Base-by-base conservation (phyloP, 805 yeast genomes). In the Priceomyces fermenticarens region DNA sequence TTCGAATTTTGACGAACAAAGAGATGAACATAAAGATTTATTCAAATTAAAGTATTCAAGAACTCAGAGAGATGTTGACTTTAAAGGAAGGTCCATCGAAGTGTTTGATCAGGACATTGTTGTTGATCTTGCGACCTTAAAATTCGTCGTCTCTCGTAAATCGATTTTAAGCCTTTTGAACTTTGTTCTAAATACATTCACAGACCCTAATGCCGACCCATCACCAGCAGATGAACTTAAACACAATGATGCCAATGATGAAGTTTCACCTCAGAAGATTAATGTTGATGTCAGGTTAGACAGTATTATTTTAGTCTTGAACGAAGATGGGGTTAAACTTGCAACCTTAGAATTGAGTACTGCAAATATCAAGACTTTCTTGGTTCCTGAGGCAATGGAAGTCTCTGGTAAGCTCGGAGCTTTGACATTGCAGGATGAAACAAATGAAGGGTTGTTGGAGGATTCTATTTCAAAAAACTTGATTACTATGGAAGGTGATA, bases 111-210 rank as follows among this genome's bases (percentile, higher is more conserved):
- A 88, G 58, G 81, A 77, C 48, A 76, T 90, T 4, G 70, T 77
- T 7, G 65, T 93, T 38, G 73, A 80, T 32, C 73, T 93, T 63
- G 88, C 96, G 0, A 88, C 95, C 10, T 77, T 93, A 40, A 79
- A 79, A 46, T 73, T 85, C 29, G 83, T 86, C 2, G 62, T 90
- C 5, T 80, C 95, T 0, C 79, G 97, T 36, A 85, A 80, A 54
- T 85, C 95, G 1, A 63, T 86, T 11, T 69, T 93, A 45, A 84
- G 95, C 1, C 65, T 93, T 10, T 63, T 91, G 47, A 91, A 89
- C 58, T 93, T 83, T 58, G 71, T 85, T 2, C 67, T 90, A 53
- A 85, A 88, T 34, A 93, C 98, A 0, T 93, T 93, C 58, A 85
- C 97, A 0, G 83, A 83, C 60, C 96, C 96, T 0, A 75, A 79